phyloP scores from a whole-genome alignment of 495 filamentous ascomycete genomes.

The Eremomyces bilateralis region DNA sequence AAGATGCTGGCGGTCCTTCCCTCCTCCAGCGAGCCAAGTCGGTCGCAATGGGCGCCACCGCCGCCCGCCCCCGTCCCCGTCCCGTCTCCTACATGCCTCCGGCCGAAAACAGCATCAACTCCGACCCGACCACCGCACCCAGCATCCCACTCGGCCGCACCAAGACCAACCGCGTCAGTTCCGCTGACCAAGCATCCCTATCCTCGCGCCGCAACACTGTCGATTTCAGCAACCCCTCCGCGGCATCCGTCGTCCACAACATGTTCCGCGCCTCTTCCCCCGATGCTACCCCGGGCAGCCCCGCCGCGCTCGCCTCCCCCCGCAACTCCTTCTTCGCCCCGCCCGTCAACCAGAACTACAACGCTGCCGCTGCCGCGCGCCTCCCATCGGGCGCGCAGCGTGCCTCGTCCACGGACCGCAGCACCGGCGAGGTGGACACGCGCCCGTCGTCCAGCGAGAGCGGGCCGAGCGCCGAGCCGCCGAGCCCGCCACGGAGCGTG shows the following conservation, averaged over 20 bases:
- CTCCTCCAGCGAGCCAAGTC: conserved; percentile 67
- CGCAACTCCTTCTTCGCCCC: conserved; percentile 30
- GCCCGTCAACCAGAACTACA: conserved; percentile 4
- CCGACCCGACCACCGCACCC: conserved; percentile 62
- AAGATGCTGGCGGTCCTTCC: conserved; percentile 29
- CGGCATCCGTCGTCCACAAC: conserved; percentile 46
- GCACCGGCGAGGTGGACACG: conserved; percentile 3
- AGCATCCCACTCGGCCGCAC: conserved; percentile 56
- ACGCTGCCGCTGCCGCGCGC: conserved; percentile 16
- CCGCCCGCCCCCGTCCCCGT: conserved; percentile 19
- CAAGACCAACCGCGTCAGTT: conserved; percentile 25
- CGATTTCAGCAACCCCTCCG: conserved; percentile 29
- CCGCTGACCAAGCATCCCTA: conserved; percentile 24
- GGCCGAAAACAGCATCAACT: conserved; percentile 33
- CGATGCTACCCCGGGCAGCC: conserved; percentile 26
- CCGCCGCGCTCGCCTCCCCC: conserved; percentile 29
- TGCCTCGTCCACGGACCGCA: conserved; percentile 1
- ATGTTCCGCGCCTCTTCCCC: conserved; percentile 82
- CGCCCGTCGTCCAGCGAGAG: conserved; percentile 1
- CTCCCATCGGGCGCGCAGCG: conserved; percentile 1
- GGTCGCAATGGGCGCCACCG: conserved; percentile 18
- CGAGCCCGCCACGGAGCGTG: conserved; percentile 10
- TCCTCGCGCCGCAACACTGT: conserved; percentile 39
- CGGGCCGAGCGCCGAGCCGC: conserved; percentile 5
- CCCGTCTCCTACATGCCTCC: conserved; percentile 21